phyloP scores from a whole-genome alignment of 306 rosid genomes.

The Prunus kanzakura region DNA sequence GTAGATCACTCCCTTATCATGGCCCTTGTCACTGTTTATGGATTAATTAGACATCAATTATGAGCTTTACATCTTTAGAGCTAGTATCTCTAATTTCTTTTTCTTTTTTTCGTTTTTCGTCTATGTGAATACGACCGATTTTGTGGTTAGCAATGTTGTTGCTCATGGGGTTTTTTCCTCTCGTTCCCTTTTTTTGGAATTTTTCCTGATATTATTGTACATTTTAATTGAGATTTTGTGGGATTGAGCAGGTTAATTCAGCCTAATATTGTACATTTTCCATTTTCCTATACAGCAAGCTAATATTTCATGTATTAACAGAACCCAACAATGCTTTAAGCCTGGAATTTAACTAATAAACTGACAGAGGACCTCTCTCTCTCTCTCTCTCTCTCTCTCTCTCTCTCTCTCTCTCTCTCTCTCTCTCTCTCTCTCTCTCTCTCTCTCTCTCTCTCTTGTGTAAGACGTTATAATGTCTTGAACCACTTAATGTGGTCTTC shows the following conservation, averaged over 20 bases:
- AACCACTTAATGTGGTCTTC: too few relatives aligned
- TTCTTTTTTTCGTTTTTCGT: background rate
- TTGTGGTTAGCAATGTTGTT: background rate
- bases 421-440: too few relatives aligned
- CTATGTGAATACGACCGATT: background rate
- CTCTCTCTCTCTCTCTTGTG: too few relatives aligned
- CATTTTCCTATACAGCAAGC: background rate
- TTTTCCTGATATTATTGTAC: background rate
- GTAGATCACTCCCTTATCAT: slow-evolving; percentile 23
- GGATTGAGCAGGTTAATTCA: background rate
- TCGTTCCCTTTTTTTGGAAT: background rate
- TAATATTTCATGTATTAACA: background rate
- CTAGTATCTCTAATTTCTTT: background rate
- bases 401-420: too few relatives aligned
- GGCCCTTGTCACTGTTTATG: slow-evolving; percentile 29
- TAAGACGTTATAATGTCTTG: too few relatives aligned
- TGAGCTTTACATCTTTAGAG: background rate
- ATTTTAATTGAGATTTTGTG: too few relatives aligned
- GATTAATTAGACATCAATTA: slow-evolving; percentile 25
- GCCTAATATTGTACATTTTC: background rate
- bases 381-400: too few relatives aligned
- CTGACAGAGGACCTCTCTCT: too few relatives aligned
- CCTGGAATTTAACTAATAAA: background rate
- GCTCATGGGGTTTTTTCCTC: background rate
- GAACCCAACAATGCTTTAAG: background rate